phyloP scores from a whole-genome alignment of 2,329 filamentous ascomycete species.

The Trichophyton equinum region DNA sequence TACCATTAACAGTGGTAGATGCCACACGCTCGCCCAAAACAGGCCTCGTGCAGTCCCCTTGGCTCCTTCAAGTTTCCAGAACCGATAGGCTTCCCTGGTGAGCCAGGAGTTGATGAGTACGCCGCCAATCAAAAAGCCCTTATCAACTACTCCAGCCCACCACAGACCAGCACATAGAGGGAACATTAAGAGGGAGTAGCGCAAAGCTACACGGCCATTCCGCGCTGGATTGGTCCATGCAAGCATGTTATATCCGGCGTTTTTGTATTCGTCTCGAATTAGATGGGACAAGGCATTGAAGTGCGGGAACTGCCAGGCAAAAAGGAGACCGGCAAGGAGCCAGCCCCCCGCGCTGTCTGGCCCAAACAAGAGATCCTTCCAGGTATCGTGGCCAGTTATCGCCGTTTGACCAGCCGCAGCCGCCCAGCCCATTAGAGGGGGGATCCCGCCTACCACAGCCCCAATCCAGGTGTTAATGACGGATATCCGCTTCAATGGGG shows the following conservation, averaged over 20 bases:
- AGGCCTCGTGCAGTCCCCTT: constrained; percentile 69
- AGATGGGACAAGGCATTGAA: constrained; percentile 89
- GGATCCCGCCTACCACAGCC: constrained; percentile 82
- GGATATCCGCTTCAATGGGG: constrained; percentile 76
- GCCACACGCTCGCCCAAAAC: constrained; percentile 98
- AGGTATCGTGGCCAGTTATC: constrained; percentile 55
- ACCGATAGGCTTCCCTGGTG: constrained; percentile 61
- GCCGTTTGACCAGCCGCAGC: constrained; percentile 84
- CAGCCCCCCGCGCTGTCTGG: constrained; percentile 64
- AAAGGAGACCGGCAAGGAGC: constrained; percentile 71
- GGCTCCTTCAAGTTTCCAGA: constrained; percentile 67
- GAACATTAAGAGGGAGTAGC: constrained; percentile 76
- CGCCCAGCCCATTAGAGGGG: constrained; percentile 95
- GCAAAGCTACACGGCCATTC: constrained; percentile 74
- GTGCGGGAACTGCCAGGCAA: constrained; percentile 96
- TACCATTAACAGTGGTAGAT: constrained; percentile 78
- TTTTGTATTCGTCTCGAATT: constrained; percentile 79
- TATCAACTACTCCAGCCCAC: constrained; percentile 68
- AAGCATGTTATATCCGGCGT: constrained; percentile 57
- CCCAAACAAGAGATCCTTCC: constrained; percentile 66
- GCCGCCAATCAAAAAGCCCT: constrained; percentile 70
- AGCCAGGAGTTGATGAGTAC: constrained; percentile 79
- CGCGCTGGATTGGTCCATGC: constrained; percentile 74
- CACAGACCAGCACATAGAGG: constrained; percentile 75
- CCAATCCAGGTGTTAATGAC: constrained; percentile 91